Percentiles rank a stretch among this genome's conserved stretches.
Conservation (phyloP, 1,139 yeast species). For the Groenewaldozyma auringiensis region DNA sequence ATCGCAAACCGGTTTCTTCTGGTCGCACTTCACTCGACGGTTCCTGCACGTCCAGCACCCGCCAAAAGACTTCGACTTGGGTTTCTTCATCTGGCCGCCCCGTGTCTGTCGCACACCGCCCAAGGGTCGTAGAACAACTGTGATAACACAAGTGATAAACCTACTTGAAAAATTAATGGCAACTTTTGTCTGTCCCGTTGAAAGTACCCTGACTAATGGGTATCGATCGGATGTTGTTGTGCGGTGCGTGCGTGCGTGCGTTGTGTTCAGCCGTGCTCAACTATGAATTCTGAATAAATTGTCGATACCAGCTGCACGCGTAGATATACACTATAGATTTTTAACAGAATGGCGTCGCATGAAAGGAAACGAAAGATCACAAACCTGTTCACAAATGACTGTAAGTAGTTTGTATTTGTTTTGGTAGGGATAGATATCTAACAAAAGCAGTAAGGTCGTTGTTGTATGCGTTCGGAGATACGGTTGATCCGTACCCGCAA, state of each 20-base stretch:
- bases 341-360: conserved; percentile 3
- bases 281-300: too few relatives aligned
- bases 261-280: too few relatives aligned
- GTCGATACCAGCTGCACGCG: too few relatives aligned
- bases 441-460: conserved; percentile 49
- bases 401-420: conserved; percentile 18
- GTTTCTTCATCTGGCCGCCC: background rate
- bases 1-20: conserved; percentile 44
- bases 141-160: too few relatives aligned
- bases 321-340: too few relatives aligned
- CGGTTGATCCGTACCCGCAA: conserved; percentile 64
- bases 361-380: conserved; percentile 15
- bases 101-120: too few relatives aligned
- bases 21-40: conserved; percentile 54
- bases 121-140: too few relatives aligned
- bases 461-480: conserved; percentile 82
- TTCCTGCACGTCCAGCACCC: conserved; percentile 62
- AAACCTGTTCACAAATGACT: conserved; percentile 34
- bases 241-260: too few relatives aligned
- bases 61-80: conserved; percentile 42
- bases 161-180: too few relatives aligned
- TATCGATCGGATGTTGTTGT: too few relatives aligned
- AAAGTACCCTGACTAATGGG: too few relatives aligned
- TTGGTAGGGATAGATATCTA: background rate
- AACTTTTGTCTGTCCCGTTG: too few relatives aligned